A percentile compares a stretch with the other conserved stretches of the same genome.
These are phyloP conservation scores for Fusarium acutatum DNA, from an alignment of 2,329 filamentous ascomycete genomes.

Conservation along the genomic window DNA sequence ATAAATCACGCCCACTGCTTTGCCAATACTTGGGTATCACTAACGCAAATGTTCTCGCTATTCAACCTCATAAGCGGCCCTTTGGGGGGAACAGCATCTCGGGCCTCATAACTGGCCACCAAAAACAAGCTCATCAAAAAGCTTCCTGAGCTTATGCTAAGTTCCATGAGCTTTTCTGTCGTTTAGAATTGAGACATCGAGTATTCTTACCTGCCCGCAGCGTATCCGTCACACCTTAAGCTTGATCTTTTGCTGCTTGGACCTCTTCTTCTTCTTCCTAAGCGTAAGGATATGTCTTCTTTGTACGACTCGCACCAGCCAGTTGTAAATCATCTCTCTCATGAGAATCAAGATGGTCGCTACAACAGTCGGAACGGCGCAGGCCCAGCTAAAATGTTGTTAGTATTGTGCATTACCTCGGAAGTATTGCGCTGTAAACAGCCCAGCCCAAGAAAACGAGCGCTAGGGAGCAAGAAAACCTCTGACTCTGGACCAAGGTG, in stretches of 20 bases:
- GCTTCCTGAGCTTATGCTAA: neutral
- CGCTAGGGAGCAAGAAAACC: neutral
- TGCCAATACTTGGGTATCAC: constrained; percentile 39
- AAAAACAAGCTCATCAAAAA: neutral
- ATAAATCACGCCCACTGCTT: neutral
- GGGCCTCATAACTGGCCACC: neutral
- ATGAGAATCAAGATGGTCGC: constrained; percentile 62
- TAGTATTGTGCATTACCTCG: neutral
- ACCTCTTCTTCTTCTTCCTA: constrained; percentile 50
- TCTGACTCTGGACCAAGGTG: neutral
- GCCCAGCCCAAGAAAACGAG: neutral
- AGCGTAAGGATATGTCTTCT: constrained; percentile 55
- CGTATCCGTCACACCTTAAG: constrained; percentile 30
- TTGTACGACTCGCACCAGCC: constrained; percentile 53
- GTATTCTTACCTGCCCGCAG: neutral
- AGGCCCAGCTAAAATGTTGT: constrained; percentile 65
- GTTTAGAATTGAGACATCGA: neutral
- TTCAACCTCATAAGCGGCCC: neutral
- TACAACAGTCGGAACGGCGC: constrained; percentile 62
- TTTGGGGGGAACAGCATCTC: neutral
- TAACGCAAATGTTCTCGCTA: constrained; percentile 7
- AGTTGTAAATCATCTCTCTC: constrained; percentile 58
- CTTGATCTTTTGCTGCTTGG: constrained; percentile 37
- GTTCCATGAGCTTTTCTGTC: neutral
- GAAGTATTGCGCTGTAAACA: neutral